Evolutionary conservation across 768 basidiomycete genomes (phyloP).

Genomic region (Trametes elegans): DNA sequence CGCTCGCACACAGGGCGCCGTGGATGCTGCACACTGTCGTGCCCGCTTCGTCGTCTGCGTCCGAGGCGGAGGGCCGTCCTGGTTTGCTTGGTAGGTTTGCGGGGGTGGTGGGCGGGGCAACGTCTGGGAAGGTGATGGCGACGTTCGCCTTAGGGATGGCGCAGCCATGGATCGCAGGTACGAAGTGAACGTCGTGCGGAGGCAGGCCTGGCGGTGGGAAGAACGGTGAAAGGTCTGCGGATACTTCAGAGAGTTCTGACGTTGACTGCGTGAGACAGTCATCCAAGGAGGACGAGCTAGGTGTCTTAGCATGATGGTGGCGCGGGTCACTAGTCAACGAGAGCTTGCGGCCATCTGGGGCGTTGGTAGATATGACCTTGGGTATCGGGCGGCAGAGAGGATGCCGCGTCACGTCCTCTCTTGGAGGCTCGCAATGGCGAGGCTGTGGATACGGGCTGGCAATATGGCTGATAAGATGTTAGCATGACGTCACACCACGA

Average conservation of each 20-base stretch:
- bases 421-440: slow-evolving; percentile 37
- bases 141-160: background rate
- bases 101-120: background rate
- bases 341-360: too few relatives aligned
- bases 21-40: slow-evolving; percentile 8
- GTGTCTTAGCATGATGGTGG: background rate
- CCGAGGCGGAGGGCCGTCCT: background rate
- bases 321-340: background rate
- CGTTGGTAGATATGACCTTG: slow-evolving; percentile 14
- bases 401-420: slow-evolving; percentile 37
- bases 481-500: too few relatives aligned
- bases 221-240: too few relatives aligned
- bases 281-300: background rate
- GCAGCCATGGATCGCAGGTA: slow-evolving; percentile 9
- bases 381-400: slow-evolving; percentile 44
- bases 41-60: background rate
- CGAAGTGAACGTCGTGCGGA: slow-evolving; percentile 31
- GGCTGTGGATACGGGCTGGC: slow-evolving; percentile 42
- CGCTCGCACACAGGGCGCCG: slow-evolving; percentile 8
- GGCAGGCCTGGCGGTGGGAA: slow-evolving; percentile 24
- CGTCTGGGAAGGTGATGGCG: background rate
- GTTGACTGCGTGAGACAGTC: background rate
- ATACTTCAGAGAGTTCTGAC: background rate
- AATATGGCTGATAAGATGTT: too few relatives aligned
- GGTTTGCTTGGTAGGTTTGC: too few relatives aligned